Conservation (phyloP, 129 eudicot species). For the Helichrysum umbraculigerum region DNA sequence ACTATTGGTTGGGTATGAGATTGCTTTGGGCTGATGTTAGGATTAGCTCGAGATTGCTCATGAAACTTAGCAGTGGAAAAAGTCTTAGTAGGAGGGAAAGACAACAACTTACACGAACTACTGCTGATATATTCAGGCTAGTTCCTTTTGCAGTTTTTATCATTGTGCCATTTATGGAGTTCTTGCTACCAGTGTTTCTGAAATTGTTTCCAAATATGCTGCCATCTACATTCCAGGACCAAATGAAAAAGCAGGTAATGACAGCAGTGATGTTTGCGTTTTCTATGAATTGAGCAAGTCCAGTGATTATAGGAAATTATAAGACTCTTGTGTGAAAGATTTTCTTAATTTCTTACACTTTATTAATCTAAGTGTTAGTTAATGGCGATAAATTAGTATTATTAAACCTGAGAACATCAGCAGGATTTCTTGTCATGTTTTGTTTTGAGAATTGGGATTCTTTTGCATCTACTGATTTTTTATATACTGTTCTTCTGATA, state of each 20-base stretch:
- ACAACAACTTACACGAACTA: conserved; percentile 67
- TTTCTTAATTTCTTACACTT: background rate
- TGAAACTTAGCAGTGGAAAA: conserved; percentile 54
- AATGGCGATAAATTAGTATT: background rate
- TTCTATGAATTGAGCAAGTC: background rate
- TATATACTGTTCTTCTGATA: background rate
- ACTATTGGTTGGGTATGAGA: conserved; percentile 61
- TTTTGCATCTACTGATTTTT: background rate
- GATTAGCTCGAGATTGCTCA: conserved; percentile 54
- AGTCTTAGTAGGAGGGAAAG: conserved; percentile 65
- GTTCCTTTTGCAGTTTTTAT: conserved; percentile 67
- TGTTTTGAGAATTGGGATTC: background rate
- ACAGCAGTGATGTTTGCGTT: background rate
- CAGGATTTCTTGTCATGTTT: background rate
- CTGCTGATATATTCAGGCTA: conserved; percentile 72
- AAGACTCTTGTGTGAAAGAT: background rate
- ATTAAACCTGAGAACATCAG: background rate
- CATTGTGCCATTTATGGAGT: conserved; percentile 66
- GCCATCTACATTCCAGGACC: conserved; percentile 77
- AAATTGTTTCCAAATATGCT: conserved; percentile 64
- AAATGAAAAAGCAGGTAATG: conserved; percentile 64
- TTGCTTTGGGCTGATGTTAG: conserved; percentile 64
- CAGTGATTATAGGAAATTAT: background rate
- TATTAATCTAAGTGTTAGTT: background rate
- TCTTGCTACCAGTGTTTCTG: conserved; percentile 59